Conservation (phyloP, 768 basidiomycete species). For the Amyloporia xantha region DNA sequence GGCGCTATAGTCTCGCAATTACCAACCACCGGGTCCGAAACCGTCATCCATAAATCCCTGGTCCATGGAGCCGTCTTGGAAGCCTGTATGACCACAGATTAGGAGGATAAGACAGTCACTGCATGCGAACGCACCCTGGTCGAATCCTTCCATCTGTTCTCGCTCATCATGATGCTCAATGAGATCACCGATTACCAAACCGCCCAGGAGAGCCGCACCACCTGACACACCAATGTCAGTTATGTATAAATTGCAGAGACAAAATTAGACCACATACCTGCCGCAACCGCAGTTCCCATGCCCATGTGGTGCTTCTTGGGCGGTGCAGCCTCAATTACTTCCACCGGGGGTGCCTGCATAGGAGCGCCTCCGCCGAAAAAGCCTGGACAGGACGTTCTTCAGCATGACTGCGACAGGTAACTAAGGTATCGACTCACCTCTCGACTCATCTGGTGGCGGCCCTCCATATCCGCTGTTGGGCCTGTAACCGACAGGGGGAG, state of each 20-base stretch:
- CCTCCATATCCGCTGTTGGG: slow-evolving; percentile 3
- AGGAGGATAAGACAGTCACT: background rate
- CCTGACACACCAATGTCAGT: slow-evolving; percentile 25
- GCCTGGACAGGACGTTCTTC: slow-evolving; percentile 14
- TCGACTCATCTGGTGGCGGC: background rate
- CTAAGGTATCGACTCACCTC: background rate
- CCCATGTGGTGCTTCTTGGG: slow-evolving; percentile 45
- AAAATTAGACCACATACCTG: slow-evolving; percentile 31
- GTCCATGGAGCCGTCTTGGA: background rate
- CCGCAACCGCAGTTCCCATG: slow-evolving; percentile 39
- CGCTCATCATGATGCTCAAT: slow-evolving; percentile 36
- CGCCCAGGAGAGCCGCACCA: slow-evolving; percentile 63
- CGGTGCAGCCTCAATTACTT: slow-evolving; percentile 26
- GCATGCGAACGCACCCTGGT: slow-evolving; percentile 25
- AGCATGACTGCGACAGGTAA: background rate
- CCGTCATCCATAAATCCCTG: background rate
- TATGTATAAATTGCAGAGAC: background rate
- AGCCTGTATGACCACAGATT: background rate
- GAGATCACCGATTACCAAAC: slow-evolving; percentile 46
- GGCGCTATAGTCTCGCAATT: too few species aligned
- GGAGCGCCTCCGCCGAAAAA: slow-evolving; percentile 25
- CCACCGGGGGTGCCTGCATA: slow-evolving; percentile 26
- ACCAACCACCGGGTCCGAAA: background rate
- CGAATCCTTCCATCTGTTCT: slow-evolving; percentile 26
- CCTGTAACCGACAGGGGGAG: slow-evolving; percentile 18